A percentile compares a stretch with the other conserved stretches of the same genome.
Evolutionary conservation across 2,329 filamentous ascomycete genomes (phyloP).

Genomic region (Ploettnerulaceae sp.): DNA sequence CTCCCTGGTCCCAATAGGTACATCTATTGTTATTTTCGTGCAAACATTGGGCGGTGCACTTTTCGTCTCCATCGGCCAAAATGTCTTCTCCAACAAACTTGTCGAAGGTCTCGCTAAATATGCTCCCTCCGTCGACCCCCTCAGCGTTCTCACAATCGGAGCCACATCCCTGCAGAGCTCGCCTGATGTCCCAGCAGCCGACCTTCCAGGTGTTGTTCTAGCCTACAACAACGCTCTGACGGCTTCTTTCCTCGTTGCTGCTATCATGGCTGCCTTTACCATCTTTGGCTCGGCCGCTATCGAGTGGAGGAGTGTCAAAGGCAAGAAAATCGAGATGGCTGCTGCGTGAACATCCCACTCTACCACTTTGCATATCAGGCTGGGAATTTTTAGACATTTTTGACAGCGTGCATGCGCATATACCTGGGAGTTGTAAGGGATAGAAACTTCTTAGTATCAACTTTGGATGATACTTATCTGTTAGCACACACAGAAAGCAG

Average conservation of each 20-base stretch:
- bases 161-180: slow-evolving; percentile 55
- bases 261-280: slow-evolving; percentile 43
- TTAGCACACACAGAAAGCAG: no score
- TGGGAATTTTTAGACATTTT: no score
- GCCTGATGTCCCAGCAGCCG: slow-evolving; percentile 42
- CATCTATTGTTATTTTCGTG: slow-evolving; percentile 50
- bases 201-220: slow-evolving; percentile 47
- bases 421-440: no score
- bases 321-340: slow-evolving; percentile 33
- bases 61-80: slow-evolving; percentile 53
- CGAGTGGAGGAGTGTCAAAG: slow-evolving; percentile 51
- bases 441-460: no score
- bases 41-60: slow-evolving; percentile 56
- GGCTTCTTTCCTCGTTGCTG: slow-evolving; percentile 50
- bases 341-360: slow-evolving; percentile 13
- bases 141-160: slow-evolving; percentile 43
- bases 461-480: no score
- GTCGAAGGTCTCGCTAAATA: slow-evolving; percentile 35
- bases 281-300: slow-evolving; percentile 43
- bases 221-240: slow-evolving; percentile 55
- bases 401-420: no score
- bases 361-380: no score
- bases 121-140: slow-evolving; percentile 40
- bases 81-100: slow-evolving; percentile 38
- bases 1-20: slow-evolving; percentile 47